phyloP scores from a whole-genome alignment of 1,284 basidiomycete genomes.

The Rhodotorula sp. region DNA sequence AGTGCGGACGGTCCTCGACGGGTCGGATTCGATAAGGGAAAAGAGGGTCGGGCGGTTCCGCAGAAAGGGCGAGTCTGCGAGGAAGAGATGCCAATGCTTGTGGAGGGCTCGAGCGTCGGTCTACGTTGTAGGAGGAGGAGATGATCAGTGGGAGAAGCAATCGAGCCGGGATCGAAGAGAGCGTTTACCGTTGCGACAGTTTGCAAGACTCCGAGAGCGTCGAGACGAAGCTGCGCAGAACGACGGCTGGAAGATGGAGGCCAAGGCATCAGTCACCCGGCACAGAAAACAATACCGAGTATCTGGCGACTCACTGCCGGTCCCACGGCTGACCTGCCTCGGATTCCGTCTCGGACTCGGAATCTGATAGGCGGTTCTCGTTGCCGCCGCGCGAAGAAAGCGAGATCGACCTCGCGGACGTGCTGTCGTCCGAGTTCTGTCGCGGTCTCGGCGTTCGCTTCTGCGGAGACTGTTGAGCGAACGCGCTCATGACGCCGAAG shows the following conservation, averaged over 20 bases:
- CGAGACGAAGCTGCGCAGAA: conserved; percentile 19
- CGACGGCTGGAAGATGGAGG: neutral
- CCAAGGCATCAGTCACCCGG: neutral
- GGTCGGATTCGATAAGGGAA: conserved; percentile 26
- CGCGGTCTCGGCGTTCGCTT: neutral
- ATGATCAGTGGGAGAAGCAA: neutral
- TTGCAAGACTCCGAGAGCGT: conserved; percentile 17
- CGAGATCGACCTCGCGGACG: neutral
- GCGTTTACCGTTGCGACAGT: conserved; percentile 12
- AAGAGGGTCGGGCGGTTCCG: conserved; percentile 15
- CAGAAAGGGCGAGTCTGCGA: conserved; percentile 32
- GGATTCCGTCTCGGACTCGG: conserved; percentile 21
- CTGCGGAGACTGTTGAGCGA: conserved; percentile 1
- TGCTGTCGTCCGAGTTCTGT: neutral
- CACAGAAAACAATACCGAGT: neutral
- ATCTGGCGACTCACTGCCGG: neutral
- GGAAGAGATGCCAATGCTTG: conserved; percentile 30
- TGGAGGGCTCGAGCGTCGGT: conserved; percentile 16
- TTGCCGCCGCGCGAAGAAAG: neutral
- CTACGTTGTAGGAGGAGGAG: conserved; percentile 1
- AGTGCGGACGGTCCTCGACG: conserved; percentile 7
- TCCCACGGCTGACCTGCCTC: neutral
- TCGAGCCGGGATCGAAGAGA: no score
- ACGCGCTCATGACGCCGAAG: conserved; percentile 30
- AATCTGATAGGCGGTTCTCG: neutral